Conservation (phyloP, 2,329 filamentous ascomycete species). For the Cladosporium oxysporum region DNA sequence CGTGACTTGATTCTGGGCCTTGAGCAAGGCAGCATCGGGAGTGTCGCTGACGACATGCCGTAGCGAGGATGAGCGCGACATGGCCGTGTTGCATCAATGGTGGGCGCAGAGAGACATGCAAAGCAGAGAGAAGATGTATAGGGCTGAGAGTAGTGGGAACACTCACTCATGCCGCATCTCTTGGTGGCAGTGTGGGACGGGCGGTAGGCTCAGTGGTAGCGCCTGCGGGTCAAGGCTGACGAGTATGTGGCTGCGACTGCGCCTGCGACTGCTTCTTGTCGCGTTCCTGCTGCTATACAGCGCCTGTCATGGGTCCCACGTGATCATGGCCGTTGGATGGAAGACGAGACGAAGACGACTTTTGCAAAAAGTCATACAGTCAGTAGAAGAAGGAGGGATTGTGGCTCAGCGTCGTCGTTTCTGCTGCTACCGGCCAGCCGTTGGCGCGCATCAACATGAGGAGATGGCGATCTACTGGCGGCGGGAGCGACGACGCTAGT, state of each 20-base stretch:
- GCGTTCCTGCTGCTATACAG: not conserved
- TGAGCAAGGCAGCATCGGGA: conserved; percentile 26
- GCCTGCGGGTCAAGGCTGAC: not conserved
- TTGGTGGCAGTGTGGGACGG: not conserved
- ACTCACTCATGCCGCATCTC: not conserved
- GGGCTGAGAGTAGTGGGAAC: conserved; percentile 2
- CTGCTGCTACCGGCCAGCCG: not conserved
- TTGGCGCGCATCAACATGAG: not conserved
- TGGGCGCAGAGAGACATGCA: conserved; percentile 1
- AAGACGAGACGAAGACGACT: not conserved
- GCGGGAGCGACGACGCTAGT: conserved; percentile 2
- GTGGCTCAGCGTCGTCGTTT: not conserved
- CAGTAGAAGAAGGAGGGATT: not conserved
- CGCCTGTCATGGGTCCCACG: not conserved
- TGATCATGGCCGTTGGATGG: not conserved
- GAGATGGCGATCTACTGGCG: conserved; percentile 14
- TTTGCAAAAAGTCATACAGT: not conserved
- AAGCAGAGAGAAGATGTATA: conserved; percentile 10
- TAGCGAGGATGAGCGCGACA: conserved; percentile 32
- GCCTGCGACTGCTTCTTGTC: not conserved
- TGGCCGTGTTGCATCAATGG: conserved; percentile 19
- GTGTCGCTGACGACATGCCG: conserved; percentile 28
- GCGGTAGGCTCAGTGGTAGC: conserved; percentile 1
- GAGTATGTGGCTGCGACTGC: too few relatives aligned
- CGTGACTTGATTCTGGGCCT: conserved; percentile 61